Base-by-base conservation (phyloP, 192 early-diverging fungal species). In the Powellomyces hirtus region DNA sequence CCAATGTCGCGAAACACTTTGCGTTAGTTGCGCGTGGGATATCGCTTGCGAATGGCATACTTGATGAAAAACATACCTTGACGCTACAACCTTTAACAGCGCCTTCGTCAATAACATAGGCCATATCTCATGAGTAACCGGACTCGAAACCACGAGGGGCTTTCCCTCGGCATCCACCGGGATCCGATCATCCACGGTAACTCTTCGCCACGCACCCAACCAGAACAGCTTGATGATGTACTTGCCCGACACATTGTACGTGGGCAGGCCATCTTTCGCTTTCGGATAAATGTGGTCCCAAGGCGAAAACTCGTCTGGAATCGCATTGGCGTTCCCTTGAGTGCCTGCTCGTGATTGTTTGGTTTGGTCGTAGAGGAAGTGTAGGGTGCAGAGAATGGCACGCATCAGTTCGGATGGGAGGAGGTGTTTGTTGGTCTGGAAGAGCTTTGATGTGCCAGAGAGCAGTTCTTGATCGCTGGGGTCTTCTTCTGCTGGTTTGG, bases 221-320 rank as follows among this genome's bases (percentile, higher is more conserved):
- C 84, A 86, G 56, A 72, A 85, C 24, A 88, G 66, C 72, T 87
- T 87, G 30, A 88, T 84, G 6, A 75, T 73, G 66, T 86, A 88
- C 68, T 87, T 81, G 20, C 86, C 86, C 27, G 70, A 75, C 3
- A 77, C 37, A 55, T 85, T 88, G 64, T 84, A 85, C 58, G 52
- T 64, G 18, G 86, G 86, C 33, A 81, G 57, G 18, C 85, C 86
- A 68, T 88, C 86, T 53, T 87, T 87, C 24, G 63, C 70, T 59
- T 87, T 87, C 31, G 86, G 86, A 58, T 81, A 87, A 33, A 88
- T 73, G 33, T 77, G 72, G 40, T 88, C 86, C 86, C 86, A 88
- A n/a, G 83, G 81, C 6, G 51, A 36, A 62, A 80, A 81, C 52
- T 80, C 81, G 49, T 84, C 77, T n/a, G 61, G 60, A 42, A 64